Evolutionary conservation across 768 basidiomycete species (phyloP).

Genomic region (Kockovaella imperatae): DNA sequence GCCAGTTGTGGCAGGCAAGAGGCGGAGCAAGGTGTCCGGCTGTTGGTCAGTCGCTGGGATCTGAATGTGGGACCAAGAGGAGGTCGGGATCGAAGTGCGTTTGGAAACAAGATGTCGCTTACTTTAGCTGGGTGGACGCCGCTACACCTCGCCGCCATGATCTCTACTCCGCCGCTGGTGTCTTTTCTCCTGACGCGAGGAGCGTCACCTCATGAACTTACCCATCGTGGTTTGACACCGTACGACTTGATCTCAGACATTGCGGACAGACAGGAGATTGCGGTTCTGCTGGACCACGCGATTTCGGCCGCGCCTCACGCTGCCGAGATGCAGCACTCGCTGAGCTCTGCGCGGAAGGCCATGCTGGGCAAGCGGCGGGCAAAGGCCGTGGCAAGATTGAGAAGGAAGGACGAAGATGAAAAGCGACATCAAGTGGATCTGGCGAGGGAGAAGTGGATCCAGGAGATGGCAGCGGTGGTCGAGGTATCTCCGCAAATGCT

Average conservation of each 20-base stretch:
- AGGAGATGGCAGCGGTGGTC: constrained; percentile 22
- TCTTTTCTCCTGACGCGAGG: constrained; percentile 89
- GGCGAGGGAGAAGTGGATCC: constrained; percentile 30
- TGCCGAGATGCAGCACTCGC: constrained; percentile 10
- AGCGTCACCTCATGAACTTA: constrained; percentile 70
- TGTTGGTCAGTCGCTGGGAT: constrained; percentile 54
- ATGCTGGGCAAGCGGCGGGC: constrained; percentile 63
- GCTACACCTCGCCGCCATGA: constrained; percentile 80
- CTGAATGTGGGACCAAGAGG: constrained; percentile 18
- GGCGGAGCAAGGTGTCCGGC: constrained; percentile 77
- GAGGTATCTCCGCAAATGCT: constrained; percentile 23
- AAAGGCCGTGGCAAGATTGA: constrained; percentile 26
- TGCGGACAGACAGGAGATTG: constrained; percentile 75
- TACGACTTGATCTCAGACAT: constrained; percentile 78
- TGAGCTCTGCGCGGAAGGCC: constrained; percentile 36
- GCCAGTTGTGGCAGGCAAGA: constrained; percentile 75
- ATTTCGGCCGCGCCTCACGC: constrained; percentile 14
- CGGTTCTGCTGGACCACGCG: constrained; percentile 76
- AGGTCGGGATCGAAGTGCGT: constrained; percentile 55
- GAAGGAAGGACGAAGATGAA: constrained; percentile 14
- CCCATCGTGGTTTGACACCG: constrained; percentile 71
- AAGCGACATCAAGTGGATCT: constrained; percentile 2
- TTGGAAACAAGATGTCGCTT: constrained; percentile 52
- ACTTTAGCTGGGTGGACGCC: constrained; percentile 83
- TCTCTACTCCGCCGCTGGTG: constrained; percentile 81